Evolutionary conservation across 305 asterid genomes (phyloP), one percentile per base, ranked within the genome.

Genomic region (Striga hermonthica): DNA sequence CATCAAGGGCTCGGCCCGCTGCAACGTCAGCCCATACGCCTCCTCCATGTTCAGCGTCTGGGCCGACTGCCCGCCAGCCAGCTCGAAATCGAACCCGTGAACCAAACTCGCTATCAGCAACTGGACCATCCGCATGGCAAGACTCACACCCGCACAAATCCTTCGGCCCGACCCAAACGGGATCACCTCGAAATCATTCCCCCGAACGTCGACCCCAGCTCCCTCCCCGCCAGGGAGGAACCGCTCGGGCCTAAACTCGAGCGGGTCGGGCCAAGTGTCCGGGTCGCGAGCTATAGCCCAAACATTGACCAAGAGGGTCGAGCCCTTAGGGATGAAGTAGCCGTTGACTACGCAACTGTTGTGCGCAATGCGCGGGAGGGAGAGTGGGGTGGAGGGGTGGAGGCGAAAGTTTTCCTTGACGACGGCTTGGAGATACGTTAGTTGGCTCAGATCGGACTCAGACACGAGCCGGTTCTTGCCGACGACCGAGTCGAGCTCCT

Each of bases 251-350:
- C 58, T 63, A 38, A 87, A 87, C 68, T 80, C 86, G 0, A 86
- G 76, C 3, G 97, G 97, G 0, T 80, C 74, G 4, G 73, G 14
- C 97, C 95, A 87, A 1, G 11, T 12, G 0, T 80, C 28, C 9
- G 97, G 95, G 50, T 90, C 92, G 10, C 92, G 95, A 47, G 84
- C 81, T 12, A 87, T 86, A 60, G 90, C 95, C 95, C 95, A 87
- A 0, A 87, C 85, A 2, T 86, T 90, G 55, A 80, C 78, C 4
- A 87, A 80, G 28, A 90, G 87, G 0, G 90, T 84, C 0, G 95
- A 72, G 1, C 89, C 94, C 67, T 85, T 84, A 0, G 97, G 91
- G 7, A 90, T 80, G 71, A 58, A 73, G 79, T 84, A 87, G 10
- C 92, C 95, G 6, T 84, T 75, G 66, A 90, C 72, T 64, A 81